These are phyloP conservation scores for Ceratobasidium sp. DNA, from an alignment of 1,284 basidiomycete species.

Conservation along the genomic window DNA sequence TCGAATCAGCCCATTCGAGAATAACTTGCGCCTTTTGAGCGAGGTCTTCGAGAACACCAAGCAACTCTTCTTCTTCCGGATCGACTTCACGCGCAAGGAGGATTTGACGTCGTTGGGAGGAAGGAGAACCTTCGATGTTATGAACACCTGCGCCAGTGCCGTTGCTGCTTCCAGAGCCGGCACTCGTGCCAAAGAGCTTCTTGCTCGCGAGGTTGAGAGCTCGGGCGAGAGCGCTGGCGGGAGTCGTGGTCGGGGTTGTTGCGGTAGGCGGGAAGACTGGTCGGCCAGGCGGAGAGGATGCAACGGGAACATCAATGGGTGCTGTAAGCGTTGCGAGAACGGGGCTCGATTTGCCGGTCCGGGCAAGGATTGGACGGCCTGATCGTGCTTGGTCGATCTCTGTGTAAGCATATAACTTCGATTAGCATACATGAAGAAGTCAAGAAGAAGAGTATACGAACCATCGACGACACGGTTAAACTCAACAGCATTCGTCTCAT, in stretches of 20 bases:
- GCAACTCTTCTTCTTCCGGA: slow-evolving; percentile 83
- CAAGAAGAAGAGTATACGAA: slow-evolving; percentile 59
- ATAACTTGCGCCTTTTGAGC: slow-evolving; percentile 97
- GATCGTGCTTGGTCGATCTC: slow-evolving; percentile 65
- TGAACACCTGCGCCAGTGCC: slow-evolving; percentile 44
- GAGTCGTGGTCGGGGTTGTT: slow-evolving; percentile 50
- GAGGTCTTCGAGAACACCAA: slow-evolving; percentile 84
- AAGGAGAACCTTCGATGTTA: slow-evolving; percentile 47
- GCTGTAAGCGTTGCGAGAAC: slow-evolving; percentile 42
- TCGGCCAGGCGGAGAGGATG: slow-evolving; percentile 31
- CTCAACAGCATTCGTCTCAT: slow-evolving; percentile 79
- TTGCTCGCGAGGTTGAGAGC: slow-evolving; percentile 92
- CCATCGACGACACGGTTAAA: slow-evolving; percentile 84
- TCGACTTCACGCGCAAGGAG: slow-evolving; percentile 62
- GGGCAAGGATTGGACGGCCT: slow-evolving; percentile 48
- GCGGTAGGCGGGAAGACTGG: slow-evolving; percentile 26
- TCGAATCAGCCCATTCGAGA: slow-evolving; percentile 92
- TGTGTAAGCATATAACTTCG: slow-evolving; percentile 54
- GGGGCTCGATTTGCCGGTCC: slow-evolving; percentile 45
- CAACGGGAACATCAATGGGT: slow-evolving; percentile 49
- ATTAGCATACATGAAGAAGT: slow-evolving; percentile 11
- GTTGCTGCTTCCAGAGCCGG: slow-evolving; percentile 43
- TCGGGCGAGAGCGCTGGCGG: slow-evolving; percentile 82
- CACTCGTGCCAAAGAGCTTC: slow-evolving; percentile 79
- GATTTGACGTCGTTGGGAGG: slow-evolving; percentile 49